Conservation (phyloP, 805 yeast species). For the Monosporozyma yasuniensis region DNA sequence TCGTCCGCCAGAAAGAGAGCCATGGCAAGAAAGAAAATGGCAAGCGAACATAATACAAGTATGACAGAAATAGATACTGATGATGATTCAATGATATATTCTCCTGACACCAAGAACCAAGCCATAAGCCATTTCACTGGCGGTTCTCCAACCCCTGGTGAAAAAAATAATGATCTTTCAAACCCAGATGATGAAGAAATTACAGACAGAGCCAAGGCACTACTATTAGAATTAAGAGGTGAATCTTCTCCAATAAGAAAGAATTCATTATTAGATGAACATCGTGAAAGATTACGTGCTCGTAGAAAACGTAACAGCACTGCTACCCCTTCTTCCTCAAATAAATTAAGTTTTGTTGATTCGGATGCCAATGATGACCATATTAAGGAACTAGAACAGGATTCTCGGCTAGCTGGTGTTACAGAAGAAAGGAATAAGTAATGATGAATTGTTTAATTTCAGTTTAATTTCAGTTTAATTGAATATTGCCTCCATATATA, state of each 20-base stretch:
- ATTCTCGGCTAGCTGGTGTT: background rate
- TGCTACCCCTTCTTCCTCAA: slow-evolving; percentile 6
- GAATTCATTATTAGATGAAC: slow-evolving; percentile 19
- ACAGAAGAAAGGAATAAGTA: background rate
- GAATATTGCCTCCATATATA: background rate
- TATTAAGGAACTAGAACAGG: background rate
- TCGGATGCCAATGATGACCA: background rate
- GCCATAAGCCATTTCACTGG: background rate
- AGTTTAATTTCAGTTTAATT: too few species aligned
- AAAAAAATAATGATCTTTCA: background rate
- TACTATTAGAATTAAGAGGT: slow-evolving; percentile 53
- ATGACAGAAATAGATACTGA: slow-evolving; percentile 19
- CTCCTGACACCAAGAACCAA: slow-evolving; percentile 14
- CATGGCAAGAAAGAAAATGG: slow-evolving; percentile 54
- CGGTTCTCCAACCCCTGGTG: slow-evolving; percentile 7
- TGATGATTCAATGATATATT: slow-evolving; percentile 23
- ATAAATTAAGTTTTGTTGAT: slow-evolving; percentile 13
- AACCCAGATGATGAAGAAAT: slow-evolving; percentile 25
- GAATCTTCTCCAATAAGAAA: slow-evolving; percentile 19
- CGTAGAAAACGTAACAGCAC: slow-evolving; percentile 15
- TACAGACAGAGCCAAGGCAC: slow-evolving; percentile 47
- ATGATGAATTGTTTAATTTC: background rate
- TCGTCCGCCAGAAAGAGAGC: slow-evolving; percentile 76
- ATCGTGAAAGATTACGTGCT: slow-evolving; percentile 24
- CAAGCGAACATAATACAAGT: slow-evolving; percentile 16